These are phyloP conservation scores for Monosporascus ibericus DNA, from an alignment of 2,329 filamentous ascomycete species.

Conservation along the genomic window DNA sequence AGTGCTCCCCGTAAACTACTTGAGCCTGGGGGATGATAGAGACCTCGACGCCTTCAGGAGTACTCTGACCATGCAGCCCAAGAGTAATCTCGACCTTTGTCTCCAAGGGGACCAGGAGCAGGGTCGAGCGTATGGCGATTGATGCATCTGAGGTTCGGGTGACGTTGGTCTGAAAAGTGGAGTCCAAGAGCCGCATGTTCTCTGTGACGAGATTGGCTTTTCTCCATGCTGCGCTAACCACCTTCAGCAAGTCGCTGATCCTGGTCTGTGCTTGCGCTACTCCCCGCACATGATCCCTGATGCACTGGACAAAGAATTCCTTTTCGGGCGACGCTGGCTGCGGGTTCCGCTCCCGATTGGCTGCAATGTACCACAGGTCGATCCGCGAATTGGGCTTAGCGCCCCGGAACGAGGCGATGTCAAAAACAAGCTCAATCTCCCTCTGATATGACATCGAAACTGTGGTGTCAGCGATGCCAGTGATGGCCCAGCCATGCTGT, in stretches of 20 bases:
- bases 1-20: conserved; percentile 72
- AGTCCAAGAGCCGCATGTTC: conserved; percentile 55
- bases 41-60: conserved; percentile 47
- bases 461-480: conserved; percentile 52
- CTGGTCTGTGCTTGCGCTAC: conserved; percentile 52
- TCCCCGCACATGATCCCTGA: conserved; percentile 60
- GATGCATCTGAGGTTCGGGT: conserved; percentile 58
- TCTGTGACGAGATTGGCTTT: conserved; percentile 53
- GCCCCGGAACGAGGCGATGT: conserved; percentile 54
- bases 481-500: conserved; percentile 65
- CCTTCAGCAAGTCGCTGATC: conserved; percentile 50
- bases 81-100: conserved; percentile 64
- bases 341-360: conserved; percentile 46
- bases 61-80: conserved; percentile 42
- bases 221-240: conserved; percentile 61
- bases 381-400: conserved; percentile 47
- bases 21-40: conserved; percentile 47
- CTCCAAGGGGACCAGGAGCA: conserved; percentile 58
- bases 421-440: conserved; percentile 69
- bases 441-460: conserved; percentile 70
- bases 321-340: conserved; percentile 57
- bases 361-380: conserved; percentile 64
- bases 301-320: conserved; percentile 69
- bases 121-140: conserved; percentile 52
- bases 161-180: conserved; percentile 60